Evolutionary conservation across 2,329 filamentous ascomycete species (phyloP), one percentile per base, ranked within the genome.

Genomic region (Aspergillus tanneri): DNA sequence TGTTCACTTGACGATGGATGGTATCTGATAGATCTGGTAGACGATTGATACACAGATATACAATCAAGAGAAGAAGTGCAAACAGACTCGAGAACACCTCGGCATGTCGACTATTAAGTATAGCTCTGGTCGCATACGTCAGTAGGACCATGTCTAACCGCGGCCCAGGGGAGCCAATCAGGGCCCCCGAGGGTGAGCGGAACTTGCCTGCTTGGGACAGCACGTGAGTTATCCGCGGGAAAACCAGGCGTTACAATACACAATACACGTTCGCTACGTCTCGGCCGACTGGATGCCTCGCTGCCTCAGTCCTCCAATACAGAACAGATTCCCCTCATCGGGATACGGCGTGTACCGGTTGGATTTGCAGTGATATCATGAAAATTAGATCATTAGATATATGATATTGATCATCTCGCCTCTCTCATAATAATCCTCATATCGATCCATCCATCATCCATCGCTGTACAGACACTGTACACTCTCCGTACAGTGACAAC

Each of bases 191-290:
- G 54, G 54, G 46, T 52, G 53, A 57, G 48, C 53, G 54, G 54
- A 55, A 51, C 43, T 46, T 45, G 22, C 50, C 38, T 22, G 6
- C 22, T 49, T 10, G 24, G 46, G 28, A 11, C 2, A 6, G n/a
- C 57, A 43, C 48, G 51, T 54, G 58, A 56, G 48, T 59, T 60
- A 23, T 10, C 58, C 58, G 52, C 58, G 58, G 58, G 23, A 37
- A 59, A 57, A 30, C 44, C 44, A 51, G 16, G 35, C 54, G 47
- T 21, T 43, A 46, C 27, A 7, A 10, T 40, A 18, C n/a, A 16
- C 24, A 12, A 25, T 0, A 21, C 32, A 42, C 44, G 3, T 14
- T 10, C 10, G 14, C 11, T 11, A 22, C 19, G 18, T 18, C n/a
- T 57, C 54, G 54, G 54, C 54, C 54, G 50, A 56, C 47, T 49